phyloP scores from a whole-genome alignment of 129 eudicot species.

The Logfia minima region DNA sequence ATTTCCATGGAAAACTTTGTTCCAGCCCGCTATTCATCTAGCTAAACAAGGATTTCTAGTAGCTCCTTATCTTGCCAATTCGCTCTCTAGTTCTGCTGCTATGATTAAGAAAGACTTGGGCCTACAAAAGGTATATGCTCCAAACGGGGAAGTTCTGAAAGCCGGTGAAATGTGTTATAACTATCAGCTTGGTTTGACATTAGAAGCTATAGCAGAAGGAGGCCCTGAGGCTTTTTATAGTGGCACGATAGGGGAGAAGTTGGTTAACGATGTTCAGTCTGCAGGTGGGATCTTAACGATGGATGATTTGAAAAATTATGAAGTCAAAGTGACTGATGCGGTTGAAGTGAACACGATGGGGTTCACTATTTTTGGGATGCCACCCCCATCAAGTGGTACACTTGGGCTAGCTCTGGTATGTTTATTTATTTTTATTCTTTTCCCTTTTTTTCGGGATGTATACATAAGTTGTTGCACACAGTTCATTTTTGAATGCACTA shows the following conservation, averaged over 20 bases:
- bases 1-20: constrained; percentile 65
- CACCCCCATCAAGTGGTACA: constrained; percentile 95
- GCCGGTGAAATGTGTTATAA: constrained; percentile 80
- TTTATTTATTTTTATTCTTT: background rate
- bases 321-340: constrained; percentile 63
- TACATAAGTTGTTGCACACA: background rate
- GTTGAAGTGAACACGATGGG: constrained; percentile 74
- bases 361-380: constrained; percentile 83
- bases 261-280: constrained; percentile 59
- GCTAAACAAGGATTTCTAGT: constrained; percentile 69
- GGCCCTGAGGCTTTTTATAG: constrained; percentile 78
- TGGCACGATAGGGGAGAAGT: constrained; percentile 68
- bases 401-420: constrained; percentile 80
- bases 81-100: constrained; percentile 26
- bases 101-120: constrained; percentile 58
- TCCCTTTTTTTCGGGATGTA: background rate
- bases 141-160: constrained; percentile 53
- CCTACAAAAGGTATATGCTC: constrained; percentile 63
- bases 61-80: constrained; percentile 58
- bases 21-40: constrained; percentile 70
- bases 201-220: constrained; percentile 74
- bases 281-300: constrained; percentile 86
- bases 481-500: background rate
- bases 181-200: constrained; percentile 58
- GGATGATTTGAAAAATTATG: constrained; percentile 79